phyloP scores from a whole-genome alignment of 345 rosid genomes.

The Moricandia arvensis region DNA sequence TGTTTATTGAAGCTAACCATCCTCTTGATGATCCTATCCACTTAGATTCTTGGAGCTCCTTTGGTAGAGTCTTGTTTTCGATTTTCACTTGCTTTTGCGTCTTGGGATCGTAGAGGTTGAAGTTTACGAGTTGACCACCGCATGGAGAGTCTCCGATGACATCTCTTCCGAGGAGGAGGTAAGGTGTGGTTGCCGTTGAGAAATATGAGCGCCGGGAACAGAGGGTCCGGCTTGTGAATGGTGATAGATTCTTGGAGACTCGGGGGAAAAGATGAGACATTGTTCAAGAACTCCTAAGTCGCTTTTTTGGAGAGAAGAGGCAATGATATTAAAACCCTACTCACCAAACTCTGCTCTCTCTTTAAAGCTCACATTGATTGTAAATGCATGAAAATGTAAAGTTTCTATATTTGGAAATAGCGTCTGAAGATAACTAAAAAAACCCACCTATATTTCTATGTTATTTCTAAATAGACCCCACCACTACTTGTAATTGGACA shows the following conservation, averaged over 20 bases:
- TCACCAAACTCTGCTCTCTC: neutral
- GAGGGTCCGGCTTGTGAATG: neutral
- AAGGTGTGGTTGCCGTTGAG: neutral
- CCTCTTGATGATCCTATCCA: neutral
- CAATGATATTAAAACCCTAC: neutral
- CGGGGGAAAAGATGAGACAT: neutral
- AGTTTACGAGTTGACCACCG: neutral
- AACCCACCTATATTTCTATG: too few relatives aligned
- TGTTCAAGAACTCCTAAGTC: too few relatives aligned
- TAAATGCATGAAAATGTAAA: neutral
- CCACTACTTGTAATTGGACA: too few relatives aligned
- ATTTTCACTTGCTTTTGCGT: neutral
- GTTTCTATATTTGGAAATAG: neutral
- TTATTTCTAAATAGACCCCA: too few relatives aligned
- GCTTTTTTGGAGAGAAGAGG: too few relatives aligned
- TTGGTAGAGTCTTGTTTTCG: neutral
- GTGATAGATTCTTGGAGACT: neutral
- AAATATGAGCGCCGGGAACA: neutral
- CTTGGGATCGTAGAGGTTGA: neutral
- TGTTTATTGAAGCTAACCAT: neutral
- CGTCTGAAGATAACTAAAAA: neutral
- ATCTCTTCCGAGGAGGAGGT: neutral
- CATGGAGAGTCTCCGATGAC: neutral
- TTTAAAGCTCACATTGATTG: neutral
- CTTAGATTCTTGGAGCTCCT: neutral